Base-by-base conservation (phyloP, 208 protist species). In the Vickermania ingenoplastis region DNA sequence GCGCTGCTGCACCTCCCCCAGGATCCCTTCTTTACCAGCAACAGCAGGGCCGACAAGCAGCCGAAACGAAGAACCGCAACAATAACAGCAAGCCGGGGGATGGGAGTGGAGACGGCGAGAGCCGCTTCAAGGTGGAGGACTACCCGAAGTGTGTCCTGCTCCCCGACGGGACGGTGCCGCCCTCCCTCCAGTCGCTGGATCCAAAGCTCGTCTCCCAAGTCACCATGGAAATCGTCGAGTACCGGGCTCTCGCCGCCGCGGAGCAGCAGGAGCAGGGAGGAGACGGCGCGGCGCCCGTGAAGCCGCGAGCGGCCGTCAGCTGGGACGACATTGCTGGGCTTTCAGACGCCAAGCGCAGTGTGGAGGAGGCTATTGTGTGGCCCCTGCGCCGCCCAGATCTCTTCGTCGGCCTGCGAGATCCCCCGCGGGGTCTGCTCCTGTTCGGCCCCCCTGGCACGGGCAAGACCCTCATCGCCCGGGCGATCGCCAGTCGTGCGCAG, bases 401-500 rank as follows among this genome's bases (percentile, higher is more conserved):
- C n/a, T 92, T 90, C 61, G 75, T 89, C 2, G 82, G 81, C 0
- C 71, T 92, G 24, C 74, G 79, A 24, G 80, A 88, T 55, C 93
- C 93, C 1, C 81, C 89, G 45, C 94, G 89, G 22, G 92, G 89
- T 1, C 57, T 97, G 26, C 68, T 97, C 21, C 82, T 97, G 24
- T 95, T 92, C 64, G 89, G 91, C 4, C 91, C 91, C 7, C 91
- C 91, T 11, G 91, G 91, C 24, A 97, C 91, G 0, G 91, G 91
- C 13, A 97, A 97, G 75, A 97, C 92, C 3, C 81, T 96, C 71
- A 84, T 97, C 56, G 92, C 85, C 11, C 89, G 89, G 36, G 95
- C 91, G 31, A 86, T 97, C 55, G 91, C 92, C 24, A 79, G 83
- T 56, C 69, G 75, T 71, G 75, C 72, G 22, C 64, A 68, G 63